Conservation (phyloP, 2,329 filamentous ascomycete genomes). For the Lachnum nothofagi region DNA sequence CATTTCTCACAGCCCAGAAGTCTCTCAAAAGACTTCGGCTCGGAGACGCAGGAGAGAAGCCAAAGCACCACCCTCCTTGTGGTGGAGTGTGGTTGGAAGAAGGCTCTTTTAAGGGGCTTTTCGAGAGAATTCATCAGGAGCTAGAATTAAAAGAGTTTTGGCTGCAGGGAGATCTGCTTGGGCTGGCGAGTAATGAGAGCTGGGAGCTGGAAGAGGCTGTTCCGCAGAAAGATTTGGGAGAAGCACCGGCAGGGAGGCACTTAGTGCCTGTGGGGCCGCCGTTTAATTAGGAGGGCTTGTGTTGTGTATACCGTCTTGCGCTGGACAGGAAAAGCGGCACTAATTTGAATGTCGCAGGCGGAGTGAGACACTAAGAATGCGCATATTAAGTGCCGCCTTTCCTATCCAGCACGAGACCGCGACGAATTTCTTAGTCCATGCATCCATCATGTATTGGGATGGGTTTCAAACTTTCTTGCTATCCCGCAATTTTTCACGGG, state of each 20-base stretch:
- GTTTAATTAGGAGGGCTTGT: neutral
- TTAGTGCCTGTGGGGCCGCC: neutral
- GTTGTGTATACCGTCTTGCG: neutral
- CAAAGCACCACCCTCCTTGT: conserved; percentile 36
- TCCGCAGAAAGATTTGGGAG: conserved; percentile 6
- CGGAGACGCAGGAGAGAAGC: conserved; percentile 41
- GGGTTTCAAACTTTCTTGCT: too few species aligned
- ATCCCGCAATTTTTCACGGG: too few species aligned
- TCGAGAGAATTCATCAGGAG: conserved; percentile 38
- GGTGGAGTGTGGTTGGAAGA: conserved; percentile 43
- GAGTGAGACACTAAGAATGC: too few species aligned
- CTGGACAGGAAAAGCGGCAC: too few species aligned
- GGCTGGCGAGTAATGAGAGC: conserved; percentile 14
- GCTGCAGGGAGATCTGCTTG: conserved; percentile 39
- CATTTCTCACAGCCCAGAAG: conserved; percentile 40
- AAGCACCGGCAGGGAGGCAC: conserved; percentile 1
- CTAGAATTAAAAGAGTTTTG: conserved; percentile 39
- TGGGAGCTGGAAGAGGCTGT: conserved; percentile 15
- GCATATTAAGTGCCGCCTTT: too few species aligned
- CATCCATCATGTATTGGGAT: too few species aligned
- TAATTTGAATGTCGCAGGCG: too few species aligned
- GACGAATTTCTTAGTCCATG: too few species aligned
- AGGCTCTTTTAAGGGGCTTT: conserved; percentile 42
- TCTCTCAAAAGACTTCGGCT: conserved; percentile 41
- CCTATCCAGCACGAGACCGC: too few species aligned